Conservation (phyloP, 305 asterid genomes). For the Fraxinus ornus region DNA sequence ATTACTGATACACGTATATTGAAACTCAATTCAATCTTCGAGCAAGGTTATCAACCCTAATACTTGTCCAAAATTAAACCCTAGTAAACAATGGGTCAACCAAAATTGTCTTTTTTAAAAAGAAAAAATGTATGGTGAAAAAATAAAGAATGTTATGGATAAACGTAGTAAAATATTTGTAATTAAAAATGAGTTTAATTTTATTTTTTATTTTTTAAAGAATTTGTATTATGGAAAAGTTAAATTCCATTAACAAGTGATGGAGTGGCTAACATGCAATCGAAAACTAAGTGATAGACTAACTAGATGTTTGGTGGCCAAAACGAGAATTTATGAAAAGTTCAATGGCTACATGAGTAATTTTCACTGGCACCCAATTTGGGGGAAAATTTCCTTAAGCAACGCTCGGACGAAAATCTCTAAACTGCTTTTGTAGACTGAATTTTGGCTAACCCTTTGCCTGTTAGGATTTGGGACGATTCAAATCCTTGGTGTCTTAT, state of each 20-base stretch:
- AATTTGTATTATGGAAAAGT: too few species aligned
- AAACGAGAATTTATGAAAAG: neutral
- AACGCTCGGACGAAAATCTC: neutral
- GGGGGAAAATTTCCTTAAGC: neutral
- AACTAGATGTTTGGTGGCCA: neutral
- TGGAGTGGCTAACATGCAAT: neutral
- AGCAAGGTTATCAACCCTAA: neutral
- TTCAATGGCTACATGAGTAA: neutral
- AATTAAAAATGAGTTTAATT: too few species aligned
- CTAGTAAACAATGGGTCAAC: neutral
- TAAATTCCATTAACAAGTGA: neutral
- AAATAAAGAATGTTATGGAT: too few species aligned
- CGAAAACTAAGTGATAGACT: neutral
- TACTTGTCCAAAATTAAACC: neutral
- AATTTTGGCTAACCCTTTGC: neutral
- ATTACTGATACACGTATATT: neutral
- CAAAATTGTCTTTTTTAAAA: neutral
- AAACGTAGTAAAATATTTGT: too few species aligned
- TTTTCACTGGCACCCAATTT: neutral
- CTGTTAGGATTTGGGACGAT: neutral
- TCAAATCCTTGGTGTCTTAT: neutral
- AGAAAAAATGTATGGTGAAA: too few species aligned
- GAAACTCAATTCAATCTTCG: neutral
- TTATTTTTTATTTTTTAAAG: too few species aligned
- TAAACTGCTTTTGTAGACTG: neutral